Base-by-base conservation (phyloP, 805 yeast genomes). In the Hyphopichia homilentoma region DNA sequence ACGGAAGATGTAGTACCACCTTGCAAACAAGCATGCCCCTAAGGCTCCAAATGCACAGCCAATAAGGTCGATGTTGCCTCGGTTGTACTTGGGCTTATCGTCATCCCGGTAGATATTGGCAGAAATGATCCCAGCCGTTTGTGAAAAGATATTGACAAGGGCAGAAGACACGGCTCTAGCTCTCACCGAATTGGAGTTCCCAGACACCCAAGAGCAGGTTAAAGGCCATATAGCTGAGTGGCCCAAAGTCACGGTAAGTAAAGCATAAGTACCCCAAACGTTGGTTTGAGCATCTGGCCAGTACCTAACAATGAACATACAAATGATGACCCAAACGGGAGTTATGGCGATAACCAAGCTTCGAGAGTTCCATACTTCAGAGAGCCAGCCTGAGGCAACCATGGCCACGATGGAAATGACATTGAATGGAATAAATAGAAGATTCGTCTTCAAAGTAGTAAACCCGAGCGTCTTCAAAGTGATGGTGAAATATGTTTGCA, bases 131-230 rank as follows among this genome's bases (percentile, higher is more conserved):
- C 62, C 53, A 1, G 78, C 81, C 0, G 75, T 61, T 48, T 82
- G 88, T 1, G 75, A 75, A 50, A 68, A 71, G 66, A 80, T 78
- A 45, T 81, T 82, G 47, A 75, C 79, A 29, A 81, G 36, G 0
- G 87, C 78, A 0, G 85, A 75, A 9, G 81, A 69, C 4, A 81
- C 77, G 0, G 87, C 74, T 43, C 89, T 61, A 2, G 76, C 60
- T n/a, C 80, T 57, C 17, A 81, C 82, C 1, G 81, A 65, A 50
- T 76, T 73, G 7, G 85, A 69, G 44, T 80, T 80, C 18, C 73
- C 52, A 0, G 87, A 78, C 35, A 77, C 70, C 79, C 84, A 76
- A 17, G 74, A 60, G 17, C 76, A 79, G 38, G 71, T 59, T 30
- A 79, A 54, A 1, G 83, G 75, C 55, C 75, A 77, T n/a, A 70